Evolutionary conservation across 108 stramenopile species (phyloP).

Genomic region (Thalassiosira profunda): DNA sequence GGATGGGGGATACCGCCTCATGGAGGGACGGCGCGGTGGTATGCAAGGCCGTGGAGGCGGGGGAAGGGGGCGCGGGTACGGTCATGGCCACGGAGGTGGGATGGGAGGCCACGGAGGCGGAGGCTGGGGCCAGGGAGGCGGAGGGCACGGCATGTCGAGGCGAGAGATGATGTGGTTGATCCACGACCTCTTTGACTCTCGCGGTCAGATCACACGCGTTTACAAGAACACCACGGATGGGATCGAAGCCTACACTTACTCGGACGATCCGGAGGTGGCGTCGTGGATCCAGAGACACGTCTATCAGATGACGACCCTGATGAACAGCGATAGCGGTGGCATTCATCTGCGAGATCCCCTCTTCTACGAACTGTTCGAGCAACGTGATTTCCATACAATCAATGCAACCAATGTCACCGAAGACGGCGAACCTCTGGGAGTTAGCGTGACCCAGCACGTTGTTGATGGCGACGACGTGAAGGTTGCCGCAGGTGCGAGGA

Average conservation of each 20-base stretch:
- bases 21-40: too few species aligned
- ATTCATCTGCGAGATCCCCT: neutral
- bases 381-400: neutral
- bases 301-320: neutral
- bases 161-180: conserved; percentile 8
- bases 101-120: neutral
- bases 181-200: neutral
- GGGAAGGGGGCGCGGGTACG: neutral
- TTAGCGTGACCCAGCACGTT: neutral
- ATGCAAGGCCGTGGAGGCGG: too few species aligned
- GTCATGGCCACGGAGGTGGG: neutral
- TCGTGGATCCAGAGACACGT: neutral
- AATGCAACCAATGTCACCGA: neutral
- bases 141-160: neutral
- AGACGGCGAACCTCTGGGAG: too few species aligned
- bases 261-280: neutral
- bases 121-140: neutral
- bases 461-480: conserved; percentile 1
- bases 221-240: conserved; percentile 1
- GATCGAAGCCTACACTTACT: conserved; percentile 1
- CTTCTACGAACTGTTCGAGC: neutral
- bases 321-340: neutral
- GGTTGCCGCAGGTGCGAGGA: neutral
- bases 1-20: too few species aligned
- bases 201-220: neutral